Conservation (phyloP, 805 yeast genomes). For the Clavispora phyllophila region DNA sequence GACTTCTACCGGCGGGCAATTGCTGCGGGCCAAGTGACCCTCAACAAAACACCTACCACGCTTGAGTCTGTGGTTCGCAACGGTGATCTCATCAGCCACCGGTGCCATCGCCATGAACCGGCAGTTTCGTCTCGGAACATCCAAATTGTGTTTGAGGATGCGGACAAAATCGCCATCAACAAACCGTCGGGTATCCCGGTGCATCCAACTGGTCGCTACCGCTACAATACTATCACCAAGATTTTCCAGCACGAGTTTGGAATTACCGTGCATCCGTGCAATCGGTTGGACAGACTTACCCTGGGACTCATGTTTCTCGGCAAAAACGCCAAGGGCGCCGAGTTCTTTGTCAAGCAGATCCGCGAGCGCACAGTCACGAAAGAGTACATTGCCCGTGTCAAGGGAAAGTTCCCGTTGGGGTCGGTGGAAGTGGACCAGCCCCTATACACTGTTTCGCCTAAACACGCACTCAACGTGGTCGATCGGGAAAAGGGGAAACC, state of each 20-base stretch:
- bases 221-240: conserved; percentile 72
- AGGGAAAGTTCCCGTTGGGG: conserved; percentile 70
- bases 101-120: conserved; percentile 87
- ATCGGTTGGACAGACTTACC: conserved; percentile 83
- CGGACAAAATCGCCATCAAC: conserved; percentile 74
- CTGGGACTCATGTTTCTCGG: conserved; percentile 93
- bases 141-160: conserved; percentile 67
- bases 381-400: conserved; percentile 82
- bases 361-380: conserved; percentile 71
- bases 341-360: conserved; percentile 63
- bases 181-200: conserved; percentile 95
- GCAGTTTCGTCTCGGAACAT: conserved; percentile 61
- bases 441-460: conserved; percentile 65
- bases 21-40: conserved; percentile 60
- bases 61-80: conserved; percentile 64
- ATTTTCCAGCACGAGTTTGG: conserved; percentile 69
- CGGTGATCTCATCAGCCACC: conserved; percentile 79
- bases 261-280: conserved; percentile 67
- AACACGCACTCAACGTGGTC: conserved; percentile 57
- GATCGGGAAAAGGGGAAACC: conserved; percentile 54
- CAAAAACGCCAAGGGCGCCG: conserved; percentile 74
- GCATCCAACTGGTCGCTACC: conserved; percentile 87
- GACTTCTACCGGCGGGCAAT: conserved; percentile 54
- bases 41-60: conserved; percentile 64
- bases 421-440: conserved; percentile 62